phyloP scores from a whole-genome alignment of 1,284 basidiomycete genomes.

The Ustilago crameri region DNA sequence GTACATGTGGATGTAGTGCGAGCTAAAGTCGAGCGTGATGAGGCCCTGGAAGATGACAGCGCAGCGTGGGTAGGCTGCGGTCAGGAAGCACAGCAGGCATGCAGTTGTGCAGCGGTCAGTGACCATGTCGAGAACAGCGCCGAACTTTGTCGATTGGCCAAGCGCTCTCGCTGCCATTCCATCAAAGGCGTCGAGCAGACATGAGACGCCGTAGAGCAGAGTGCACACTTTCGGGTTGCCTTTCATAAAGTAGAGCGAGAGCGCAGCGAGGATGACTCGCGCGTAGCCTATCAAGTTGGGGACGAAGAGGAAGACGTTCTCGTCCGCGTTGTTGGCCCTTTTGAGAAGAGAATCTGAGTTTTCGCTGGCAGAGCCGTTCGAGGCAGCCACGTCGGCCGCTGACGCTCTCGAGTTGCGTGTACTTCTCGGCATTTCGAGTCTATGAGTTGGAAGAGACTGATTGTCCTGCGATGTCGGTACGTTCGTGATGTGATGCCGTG shows the following conservation, averaged over 20 bases:
- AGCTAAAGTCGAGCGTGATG: slow-evolving; percentile 96
- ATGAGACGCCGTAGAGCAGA: slow-evolving; percentile 88
- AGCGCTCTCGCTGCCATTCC: slow-evolving; percentile 91
- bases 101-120: slow-evolving; percentile 98
- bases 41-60: slow-evolving; percentile 91
- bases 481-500: not conserved
- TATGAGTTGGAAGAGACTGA: not conserved
- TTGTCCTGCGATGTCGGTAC: not conserved
- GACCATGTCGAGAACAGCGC: slow-evolving; percentile 98
- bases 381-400: slow-evolving; percentile 30
- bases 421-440: slow-evolving; percentile 26
- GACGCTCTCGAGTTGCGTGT: slow-evolving; percentile 43
- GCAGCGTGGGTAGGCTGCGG: slow-evolving; percentile 84
- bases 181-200: slow-evolving; percentile 93
- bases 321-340: slow-evolving; percentile 50
- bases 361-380: slow-evolving; percentile 25
- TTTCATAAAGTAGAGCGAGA: slow-evolving; percentile 89
- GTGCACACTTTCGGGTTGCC: slow-evolving; percentile 88
- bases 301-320: slow-evolving; percentile 76
- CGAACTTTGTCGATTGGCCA: slow-evolving; percentile 91
- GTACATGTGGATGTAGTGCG: slow-evolving; percentile 99
- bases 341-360: slow-evolving; percentile 34
- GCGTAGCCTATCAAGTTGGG: slow-evolving; percentile 95
- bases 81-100: slow-evolving; percentile 91
- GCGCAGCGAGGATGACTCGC: slow-evolving; percentile 87